Base-by-base conservation (phyloP, 2,329 filamentous ascomycete species). In the Botrytis cinerea region DNA sequence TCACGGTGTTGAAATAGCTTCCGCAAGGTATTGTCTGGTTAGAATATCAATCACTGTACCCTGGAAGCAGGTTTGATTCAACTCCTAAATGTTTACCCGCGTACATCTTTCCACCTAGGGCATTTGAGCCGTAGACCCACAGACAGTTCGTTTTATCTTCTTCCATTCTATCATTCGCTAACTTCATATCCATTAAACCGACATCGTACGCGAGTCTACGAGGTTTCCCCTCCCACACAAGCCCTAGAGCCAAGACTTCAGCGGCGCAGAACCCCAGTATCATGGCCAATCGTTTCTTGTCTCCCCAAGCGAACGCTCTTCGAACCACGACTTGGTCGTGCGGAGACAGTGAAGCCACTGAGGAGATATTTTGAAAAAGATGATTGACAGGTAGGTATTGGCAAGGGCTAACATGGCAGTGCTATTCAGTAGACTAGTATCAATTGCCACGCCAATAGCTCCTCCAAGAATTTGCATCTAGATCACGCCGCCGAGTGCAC, bases 381-480 rank as follows among this genome's bases (percentile, higher is more conserved):
- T 12, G 57, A 4, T 28, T 60, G 28, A 60, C 28, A 60, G 57
- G 57, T 60, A 60, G 4, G 57, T 35, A 60, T 60, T 10, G 12
- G 57, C 57, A 28, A 60, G 28, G 32, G 57, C 32, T 60, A 22
- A 25, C 22, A 68, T 32, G 32, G 38, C 40, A 25, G n/a, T 28
- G 78, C 88, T 88, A 22, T 18, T 80, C 88, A 87, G 20, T 89
- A 83, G 59, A n/a, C 89, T 85, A n/a, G 86, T 89, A 77, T 87
- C 88, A 45, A 86, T 79, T 0, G 88, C 85, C 48, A 90, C 82
- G 1, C 89, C 89, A 40, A 90, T 83, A 46, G 86, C 86, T 2
- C 88, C 88, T 3, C 89, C 89, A 4, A 91, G 81, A 0, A 90
- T 87, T 12, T 89, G 85, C 3, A 87, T 85, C 79, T 91, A 88